Base-by-base conservation (phyloP, 2,329 filamentous ascomycete species). In the Neonectria punicea region DNA sequence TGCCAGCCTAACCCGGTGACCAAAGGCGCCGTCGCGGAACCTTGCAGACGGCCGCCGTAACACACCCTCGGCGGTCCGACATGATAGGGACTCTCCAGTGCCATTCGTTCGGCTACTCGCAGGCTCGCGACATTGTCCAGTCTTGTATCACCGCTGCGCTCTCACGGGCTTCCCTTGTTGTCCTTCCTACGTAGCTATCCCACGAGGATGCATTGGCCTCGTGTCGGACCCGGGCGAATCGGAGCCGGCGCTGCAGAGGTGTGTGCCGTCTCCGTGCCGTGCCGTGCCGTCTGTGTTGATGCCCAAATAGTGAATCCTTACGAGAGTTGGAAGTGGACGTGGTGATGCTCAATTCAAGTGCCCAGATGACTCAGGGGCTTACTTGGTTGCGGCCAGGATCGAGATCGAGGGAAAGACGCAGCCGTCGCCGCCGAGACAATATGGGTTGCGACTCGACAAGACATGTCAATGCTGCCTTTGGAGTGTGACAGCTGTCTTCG, bases 61-160 rank as follows among this genome's bases (percentile, higher is more conserved):
- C 46, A 58, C 56, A 41, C n/a, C 25, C 22, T 30, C 25, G 18
- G 18, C 44, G 28, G 56, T 46, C 50, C 34, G n/a, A 55, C 44
- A 46, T 39, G 56, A 25, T 13, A 25, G 28, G 22, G 34, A 4
- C 34, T 30, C 22, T 30, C 18, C 32, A 39, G 34, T 28, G 56
- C 36, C 28, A 64, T 64, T 64, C 56, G 61, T 54, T 64, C 61
- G 61, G 61, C 36, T 58, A 28, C 44, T 46, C 34, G 51, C 56
- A 51, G 20, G 20, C 16, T 59, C 49, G 61, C 50, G 28, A 56
- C 32, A 43, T 56, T 55, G 50, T 25, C 50, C 49, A 54, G n/a
- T 43, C 51, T 39, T 20, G 61, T 53, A 34, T 28, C 44, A 51
- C 49, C 30, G 32, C n/a, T 20, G 50, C 46, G 50, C 51, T 53